Evolutionary conservation across 345 rosid species (phyloP), one percentile per base, ranked within the genome.

Genomic region (Melastoma malabathricum): DNA sequence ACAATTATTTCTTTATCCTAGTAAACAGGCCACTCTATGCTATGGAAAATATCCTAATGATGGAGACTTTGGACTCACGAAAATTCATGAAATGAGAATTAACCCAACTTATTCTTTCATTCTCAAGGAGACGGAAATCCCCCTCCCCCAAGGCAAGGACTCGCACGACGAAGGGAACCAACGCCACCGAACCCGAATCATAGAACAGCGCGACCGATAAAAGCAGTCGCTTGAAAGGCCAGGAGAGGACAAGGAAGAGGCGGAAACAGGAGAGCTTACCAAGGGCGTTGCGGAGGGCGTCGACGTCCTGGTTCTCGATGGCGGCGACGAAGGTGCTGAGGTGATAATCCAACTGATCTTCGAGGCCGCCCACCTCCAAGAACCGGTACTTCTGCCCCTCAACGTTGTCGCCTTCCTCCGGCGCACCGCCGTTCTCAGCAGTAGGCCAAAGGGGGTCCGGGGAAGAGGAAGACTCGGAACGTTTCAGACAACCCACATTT

Each of bases 271-370:
- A n/a, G n/a, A n/a, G n/a, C n/a, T n/a, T n/a, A n/a, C 98, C 98
- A 64, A 84, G 61, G 47, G 95, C 98, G 1, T 59, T 22, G 58
- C 89, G 81, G 29, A 90, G 84, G 64, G 89, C 83, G 51, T 60
- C 69, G 23, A 77, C 72, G 59, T 90, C 76, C 53, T 94, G 92
- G 52, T 58, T 47, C 70, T 70, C 77, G 62, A 68, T 79, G 6
- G 98, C 87, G 64, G 66, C 60, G 75, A 77, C 76, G 6, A 90
- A 69, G 48, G 82, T 80, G 29, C 78, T 87, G 63, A 86, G 84
- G 54, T 82, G 83, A 31, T 64, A 45, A 55, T 84, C 93, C 47
- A 43, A 56, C 44, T 27, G 31, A 27, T 72, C 89, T 19, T 62
- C 41, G 5, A 78, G 52, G 18, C 77, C 89, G 44, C 69, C 78